Base-by-base conservation (phyloP, 2,329 filamentous ascomycete genomes). In the Alternaria alternata region DNA sequence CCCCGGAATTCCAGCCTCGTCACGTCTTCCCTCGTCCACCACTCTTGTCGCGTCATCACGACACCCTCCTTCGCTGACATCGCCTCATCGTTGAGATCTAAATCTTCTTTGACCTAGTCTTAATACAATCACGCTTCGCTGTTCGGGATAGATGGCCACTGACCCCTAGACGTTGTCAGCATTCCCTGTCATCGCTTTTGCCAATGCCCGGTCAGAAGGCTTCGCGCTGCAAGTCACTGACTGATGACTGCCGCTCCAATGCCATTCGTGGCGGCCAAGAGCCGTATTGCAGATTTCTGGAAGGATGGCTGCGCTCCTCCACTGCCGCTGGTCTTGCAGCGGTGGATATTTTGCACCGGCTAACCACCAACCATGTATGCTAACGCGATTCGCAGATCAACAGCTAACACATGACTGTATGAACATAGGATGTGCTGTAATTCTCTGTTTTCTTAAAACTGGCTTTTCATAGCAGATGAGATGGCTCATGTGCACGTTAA, bases 201-300 rank as follows among this genome's bases (percentile, higher is more conserved):
- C 61, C 64, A 63, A 54, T 65, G 65, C 64, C 66, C 72, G 72
- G 73, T 63, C 69, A 38, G 70, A 75, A 64, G 73, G 71, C 70
- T 67, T 67, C 63, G 38, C 42, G 53, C 60, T 61, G 51, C 61
- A 44, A 57, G 48, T 22, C 51, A 57, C 57, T 60, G 57, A 36
- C 43, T 57, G 49, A 63, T 65, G 62, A 59, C 63, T 59, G 69
- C 62, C 54, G 63, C 57, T 72, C 59, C 61, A 59, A 68, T 57
- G 61, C 64, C 51, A 39, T 63, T 69, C 48, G 48, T 52, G 63
- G 59, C 46, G 24, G 67, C 73, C 72, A 67, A 74, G 69, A 49
- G 43, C 48, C 36, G 47, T 51, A 51, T 59, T 59, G 56, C 61
- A 53, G 44, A 51, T 57, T 74, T 76, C 72, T 70, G 61, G 73